Evolutionary conservation across 768 basidiomycete species (phyloP), one percentile per base, ranked within the genome.

Genomic region (Termitomyces sp.): DNA sequence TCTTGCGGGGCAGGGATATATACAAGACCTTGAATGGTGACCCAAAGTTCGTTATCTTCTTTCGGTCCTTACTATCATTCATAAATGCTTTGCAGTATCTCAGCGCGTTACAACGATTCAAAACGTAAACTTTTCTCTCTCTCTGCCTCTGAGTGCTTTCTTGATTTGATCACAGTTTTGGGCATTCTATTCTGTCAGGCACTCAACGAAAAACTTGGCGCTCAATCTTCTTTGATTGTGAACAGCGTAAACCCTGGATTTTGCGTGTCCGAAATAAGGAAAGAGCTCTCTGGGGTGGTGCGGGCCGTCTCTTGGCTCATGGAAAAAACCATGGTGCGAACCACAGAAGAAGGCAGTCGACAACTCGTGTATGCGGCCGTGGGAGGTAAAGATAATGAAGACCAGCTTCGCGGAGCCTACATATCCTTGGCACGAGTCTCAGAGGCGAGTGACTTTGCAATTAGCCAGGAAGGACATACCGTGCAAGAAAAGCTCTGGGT

Each of bases 201-300:
- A 2, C 64, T 82, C 1, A 67, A 64, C 12, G 69, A 66, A 10
- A 69, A 66, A 23, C 65, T 79, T 5, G 59, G 54, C n/a, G 43
- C 66, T 2, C 30, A 61, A 51, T 59, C 63, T 2, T 59, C 71
- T 0, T 57, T 79, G 20, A 73, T 76, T 36, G 70, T 75, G 56
- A 70, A 72, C 56, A 47, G 71, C 36, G 69, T 76, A 35, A 74
- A 75, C 54, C 80, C 80, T n/a, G 79, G 79, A 2, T 74, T 70
- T 63, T 78, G 78, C 64, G 53, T 63, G 20, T 78, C 77, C 7
- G 70, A 74, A 23, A 64, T 82, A 1, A 64, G 68, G 0, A 62
- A 73, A 28, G 62, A 67, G 7, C n/a, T 75, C 5, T 46, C 52
- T 2, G 68, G 66, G 0, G 7, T 70, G 26, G 30, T 56, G 32